A percentile compares a stretch with the other conserved stretches of the same genome.
Evolutionary conservation across 2,329 filamentous ascomycete genomes (phyloP).

Genomic region (Fusarium coffeatum): DNA sequence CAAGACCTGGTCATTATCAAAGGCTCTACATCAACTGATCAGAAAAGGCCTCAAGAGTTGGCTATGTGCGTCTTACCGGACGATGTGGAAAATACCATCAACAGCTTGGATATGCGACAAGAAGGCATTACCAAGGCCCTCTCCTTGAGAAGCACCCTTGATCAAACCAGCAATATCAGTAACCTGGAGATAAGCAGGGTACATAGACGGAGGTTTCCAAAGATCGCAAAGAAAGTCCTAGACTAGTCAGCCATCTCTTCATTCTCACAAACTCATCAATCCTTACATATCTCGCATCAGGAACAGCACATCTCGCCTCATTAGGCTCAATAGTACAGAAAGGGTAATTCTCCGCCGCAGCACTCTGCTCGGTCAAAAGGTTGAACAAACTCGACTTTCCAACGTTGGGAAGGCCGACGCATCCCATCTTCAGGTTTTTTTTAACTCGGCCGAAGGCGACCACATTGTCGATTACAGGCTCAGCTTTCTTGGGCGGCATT

Average conservation of each 20-base stretch:
- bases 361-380: constrained; percentile 59
- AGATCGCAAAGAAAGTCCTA: constrained; percentile 59
- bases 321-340: constrained; percentile 62
- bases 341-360: constrained; percentile 58
- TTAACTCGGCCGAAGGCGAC: constrained; percentile 58
- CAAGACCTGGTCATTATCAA: constrained; percentile 59
- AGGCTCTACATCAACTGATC: constrained; percentile 48
- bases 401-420: constrained; percentile 59
- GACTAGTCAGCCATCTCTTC: background rate
- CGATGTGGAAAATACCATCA: constrained; percentile 60
- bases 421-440: constrained; percentile 61
- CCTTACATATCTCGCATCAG: constrained; percentile 58
- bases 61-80: constrained; percentile 46
- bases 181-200: constrained; percentile 58
- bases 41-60: fast-evolving
- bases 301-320: constrained; percentile 59
- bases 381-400: constrained; percentile 61
- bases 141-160: constrained; percentile 58
- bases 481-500: constrained; percentile 58
- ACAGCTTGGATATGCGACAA: constrained; percentile 60
- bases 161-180: constrained; percentile 60
- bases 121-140: constrained; percentile 59
- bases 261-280: background rate
- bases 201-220: constrained; percentile 60
- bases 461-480: constrained; percentile 56